Conservation (phyloP, 73 alveolate genomes). For the Paramecium tetraurelia region DNA sequence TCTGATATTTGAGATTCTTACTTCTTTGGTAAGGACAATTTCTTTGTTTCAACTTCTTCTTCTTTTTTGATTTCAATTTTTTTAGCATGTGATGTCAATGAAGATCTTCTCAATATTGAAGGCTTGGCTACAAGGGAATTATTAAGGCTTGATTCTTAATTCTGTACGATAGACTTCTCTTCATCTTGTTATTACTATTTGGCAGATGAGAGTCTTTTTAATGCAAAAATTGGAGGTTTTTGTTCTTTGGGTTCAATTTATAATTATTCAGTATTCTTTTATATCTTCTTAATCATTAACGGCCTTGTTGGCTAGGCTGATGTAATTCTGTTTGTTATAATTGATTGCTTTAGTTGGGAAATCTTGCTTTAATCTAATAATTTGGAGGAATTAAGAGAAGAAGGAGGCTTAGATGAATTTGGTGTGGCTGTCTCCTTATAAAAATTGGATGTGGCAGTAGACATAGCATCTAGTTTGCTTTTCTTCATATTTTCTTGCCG, state of each 20-base stretch:
- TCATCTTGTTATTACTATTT: background rate
- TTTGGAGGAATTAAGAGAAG: background rate
- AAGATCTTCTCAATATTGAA: background rate
- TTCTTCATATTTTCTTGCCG: background rate
- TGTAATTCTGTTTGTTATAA: background rate
- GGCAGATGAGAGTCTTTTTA: slow-evolving; percentile 37
- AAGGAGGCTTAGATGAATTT: background rate
- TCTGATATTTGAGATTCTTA: background rate
- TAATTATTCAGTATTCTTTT: background rate
- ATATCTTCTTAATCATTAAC: background rate
- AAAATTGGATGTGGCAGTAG: slow-evolving; percentile 50
- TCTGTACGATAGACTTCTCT: background rate
- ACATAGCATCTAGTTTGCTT: slow-evolving; percentile 24
- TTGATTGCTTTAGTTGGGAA: background rate
- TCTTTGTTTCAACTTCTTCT: background rate
- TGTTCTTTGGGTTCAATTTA: background rate
- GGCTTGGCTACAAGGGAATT: background rate
- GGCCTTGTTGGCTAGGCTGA: slow-evolving; percentile 50
- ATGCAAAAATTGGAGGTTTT: slow-evolving; percentile 16
- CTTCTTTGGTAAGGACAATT: background rate
- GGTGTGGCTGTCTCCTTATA: slow-evolving; percentile 18
- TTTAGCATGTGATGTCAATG: slow-evolving; percentile 8
- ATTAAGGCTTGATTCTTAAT: background rate
- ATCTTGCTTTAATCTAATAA: slow-evolving; percentile 26
- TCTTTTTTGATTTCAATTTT: background rate